phyloP scores from a whole-genome alignment of 768 basidiomycete genomes.

The Pulveroboletus frians region DNA sequence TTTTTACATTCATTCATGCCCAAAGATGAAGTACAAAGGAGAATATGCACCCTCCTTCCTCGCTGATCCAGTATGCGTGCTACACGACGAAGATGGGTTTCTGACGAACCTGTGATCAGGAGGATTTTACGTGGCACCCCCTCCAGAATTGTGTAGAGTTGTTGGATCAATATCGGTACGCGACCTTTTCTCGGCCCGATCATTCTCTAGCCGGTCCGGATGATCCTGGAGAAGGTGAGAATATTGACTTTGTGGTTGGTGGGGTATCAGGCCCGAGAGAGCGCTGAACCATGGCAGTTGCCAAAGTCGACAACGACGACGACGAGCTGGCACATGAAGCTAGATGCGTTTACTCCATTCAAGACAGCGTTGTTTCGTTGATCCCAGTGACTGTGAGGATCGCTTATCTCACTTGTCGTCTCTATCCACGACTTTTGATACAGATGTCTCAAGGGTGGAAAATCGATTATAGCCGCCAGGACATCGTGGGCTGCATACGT shows the following conservation, averaged over 20 bases:
- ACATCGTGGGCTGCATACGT: constrained; percentile 39
- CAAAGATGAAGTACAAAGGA: constrained; percentile 95
- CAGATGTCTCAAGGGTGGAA: constrained; percentile 29
- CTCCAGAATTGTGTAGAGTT: constrained; percentile 51
- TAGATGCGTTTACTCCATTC: constrained; percentile 24
- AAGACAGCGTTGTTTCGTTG: constrained; percentile 16
- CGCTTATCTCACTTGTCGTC: neutral
- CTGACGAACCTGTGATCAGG: constrained; percentile 39
- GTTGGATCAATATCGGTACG: constrained; percentile 67
- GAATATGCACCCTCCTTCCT: constrained; percentile 88
- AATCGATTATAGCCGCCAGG: constrained; percentile 26
- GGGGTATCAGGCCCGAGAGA: neutral
- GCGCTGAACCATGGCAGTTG: constrained; percentile 16
- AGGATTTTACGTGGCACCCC: constrained; percentile 73
- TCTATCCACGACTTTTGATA: constrained; percentile 4
- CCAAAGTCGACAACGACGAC: constrained; percentile 9
- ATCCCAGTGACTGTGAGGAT: constrained; percentile 25
- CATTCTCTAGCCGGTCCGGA: constrained; percentile 41
- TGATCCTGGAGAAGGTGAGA: constrained; percentile 25
- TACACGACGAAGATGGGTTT: neutral
- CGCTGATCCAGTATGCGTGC: constrained; percentile 65
- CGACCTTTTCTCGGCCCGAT: constrained; percentile 61
- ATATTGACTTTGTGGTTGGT: neutral
- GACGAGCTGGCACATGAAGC: constrained; percentile 19
- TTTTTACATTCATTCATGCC: constrained; percentile 88